These are phyloP conservation scores for Clohesyomyces aquaticus DNA, from an alignment of 495 filamentous ascomycete genomes.

Conservation along the genomic window DNA sequence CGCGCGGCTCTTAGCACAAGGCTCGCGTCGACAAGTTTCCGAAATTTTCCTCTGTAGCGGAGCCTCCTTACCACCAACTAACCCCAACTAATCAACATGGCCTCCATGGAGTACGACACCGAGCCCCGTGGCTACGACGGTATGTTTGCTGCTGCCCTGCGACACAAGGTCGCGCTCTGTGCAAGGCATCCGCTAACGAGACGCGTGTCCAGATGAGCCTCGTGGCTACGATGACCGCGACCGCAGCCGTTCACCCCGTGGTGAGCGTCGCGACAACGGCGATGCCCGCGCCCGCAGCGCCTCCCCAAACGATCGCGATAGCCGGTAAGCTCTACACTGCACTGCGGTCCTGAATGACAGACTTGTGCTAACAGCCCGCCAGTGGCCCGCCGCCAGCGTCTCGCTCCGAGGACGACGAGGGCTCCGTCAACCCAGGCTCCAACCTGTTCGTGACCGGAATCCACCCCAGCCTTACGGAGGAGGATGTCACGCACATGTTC, in stretches of 20 bases:
- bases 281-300: constrained; percentile 47
- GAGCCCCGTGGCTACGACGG: constrained; percentile 49
- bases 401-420: constrained; percentile 73
- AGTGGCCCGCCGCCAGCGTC: constrained; percentile 50
- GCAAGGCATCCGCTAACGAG: constrained; percentile 20
- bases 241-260: constrained; percentile 91
- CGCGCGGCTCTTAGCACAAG: neutral
- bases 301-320: constrained; percentile 69
- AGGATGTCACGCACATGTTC: constrained; percentile 90
- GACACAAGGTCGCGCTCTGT: neutral
- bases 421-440: constrained; percentile 85
- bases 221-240: constrained; percentile 61
- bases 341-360: neutral
- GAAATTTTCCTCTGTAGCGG: constrained; percentile 17
- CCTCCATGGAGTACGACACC: constrained; percentile 49
- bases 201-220: constrained; percentile 38
- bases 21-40: constrained; percentile 15
- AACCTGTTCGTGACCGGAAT: constrained; percentile 99
- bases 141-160: constrained; percentile 33
- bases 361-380: neutral
- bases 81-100: constrained; percentile 39
- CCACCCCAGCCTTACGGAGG: constrained; percentile 88
- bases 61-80: constrained; percentile 11
- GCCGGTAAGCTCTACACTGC: constrained; percentile 65
- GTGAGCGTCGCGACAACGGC: constrained; percentile 66